phyloP scores from a whole-genome alignment of 2,329 filamentous ascomycete genomes.

The Penicillium freii region DNA sequence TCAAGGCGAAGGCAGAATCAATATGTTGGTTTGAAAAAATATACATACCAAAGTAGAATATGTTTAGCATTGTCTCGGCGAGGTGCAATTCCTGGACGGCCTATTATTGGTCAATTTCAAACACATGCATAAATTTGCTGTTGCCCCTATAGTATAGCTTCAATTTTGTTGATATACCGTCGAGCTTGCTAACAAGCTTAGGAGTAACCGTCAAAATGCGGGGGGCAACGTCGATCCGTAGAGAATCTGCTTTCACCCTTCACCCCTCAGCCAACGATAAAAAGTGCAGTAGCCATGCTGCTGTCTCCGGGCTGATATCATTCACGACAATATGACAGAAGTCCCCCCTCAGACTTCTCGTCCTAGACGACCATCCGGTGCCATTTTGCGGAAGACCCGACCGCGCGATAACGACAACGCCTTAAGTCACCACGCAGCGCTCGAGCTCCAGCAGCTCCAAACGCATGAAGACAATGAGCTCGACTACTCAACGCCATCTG shows the following conservation, averaged over 20 bases:
- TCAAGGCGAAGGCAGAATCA: neutral
- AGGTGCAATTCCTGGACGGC: neutral
- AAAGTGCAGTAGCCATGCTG: neutral
- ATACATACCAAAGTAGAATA: neutral
- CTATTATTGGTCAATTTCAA: neutral
- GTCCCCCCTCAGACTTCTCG: neutral
- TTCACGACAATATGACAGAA: neutral
- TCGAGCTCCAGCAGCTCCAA: slow-evolving; percentile 35
- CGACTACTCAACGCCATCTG: slow-evolving; percentile 27
- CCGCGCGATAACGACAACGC: neutral
- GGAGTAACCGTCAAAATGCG: neutral
- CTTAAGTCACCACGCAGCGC: slow-evolving; percentile 14
- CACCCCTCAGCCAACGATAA: neutral
- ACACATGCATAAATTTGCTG: neutral
- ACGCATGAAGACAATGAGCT: slow-evolving; percentile 29
- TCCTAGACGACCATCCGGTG: slow-evolving; percentile 3
- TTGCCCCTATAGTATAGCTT: neutral
- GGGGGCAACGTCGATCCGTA: neutral
- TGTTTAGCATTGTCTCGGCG: neutral
- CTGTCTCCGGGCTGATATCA: neutral
- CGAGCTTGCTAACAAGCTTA: neutral
- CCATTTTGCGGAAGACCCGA: slow-evolving; percentile 6
- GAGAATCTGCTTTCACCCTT: neutral
- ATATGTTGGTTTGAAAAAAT: too few relatives aligned
- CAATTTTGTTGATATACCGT: neutral